phyloP scores from a whole-genome alignment of 768 basidiomycete species.

The Termitomyces sp. region DNA sequence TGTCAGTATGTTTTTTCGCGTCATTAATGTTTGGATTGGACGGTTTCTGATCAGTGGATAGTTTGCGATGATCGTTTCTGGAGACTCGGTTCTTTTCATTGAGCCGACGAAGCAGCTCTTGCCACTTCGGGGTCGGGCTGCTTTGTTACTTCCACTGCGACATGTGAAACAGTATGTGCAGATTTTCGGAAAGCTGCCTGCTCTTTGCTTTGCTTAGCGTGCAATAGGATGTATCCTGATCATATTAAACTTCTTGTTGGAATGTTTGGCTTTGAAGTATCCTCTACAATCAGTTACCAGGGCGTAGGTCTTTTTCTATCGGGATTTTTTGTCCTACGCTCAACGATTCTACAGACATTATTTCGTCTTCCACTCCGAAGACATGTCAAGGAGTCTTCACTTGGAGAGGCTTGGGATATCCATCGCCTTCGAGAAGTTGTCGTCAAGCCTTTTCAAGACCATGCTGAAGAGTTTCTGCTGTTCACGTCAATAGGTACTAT shows the following conservation, averaged over 20 bases:
- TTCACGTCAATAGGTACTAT: slow-evolving; percentile 37
- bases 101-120: slow-evolving; percentile 44
- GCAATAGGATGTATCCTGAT: slow-evolving; percentile 35
- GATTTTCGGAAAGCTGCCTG: not conserved
- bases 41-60: slow-evolving; percentile 11
- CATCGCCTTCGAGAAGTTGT: slow-evolving; percentile 24
- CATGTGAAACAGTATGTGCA: slow-evolving; percentile 31
- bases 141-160: slow-evolving; percentile 27
- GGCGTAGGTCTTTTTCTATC: slow-evolving; percentile 32
- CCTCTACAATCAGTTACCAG: slow-evolving; percentile 25
- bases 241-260: slow-evolving; percentile 38
- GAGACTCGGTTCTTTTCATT: slow-evolving; percentile 33
- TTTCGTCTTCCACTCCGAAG: slow-evolving; percentile 44
- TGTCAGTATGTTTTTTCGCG: slow-evolving; percentile 23
- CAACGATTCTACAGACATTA: slow-evolving; percentile 31
- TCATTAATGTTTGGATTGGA: not conserved
- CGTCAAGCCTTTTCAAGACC: slow-evolving; percentile 26
- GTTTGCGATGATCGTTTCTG: slow-evolving; percentile 33
- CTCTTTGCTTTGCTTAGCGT: not conserved
- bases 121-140: slow-evolving; percentile 29
- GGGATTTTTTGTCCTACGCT: not conserved
- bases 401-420: slow-evolving; percentile 20
- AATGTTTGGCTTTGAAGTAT: slow-evolving; percentile 36
- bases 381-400: slow-evolving; percentile 14
- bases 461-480: slow-evolving; percentile 35